Evolutionary conservation across 2,329 filamentous ascomycete genomes (phyloP), one percentile per base, ranked within the genome.

Genomic region (Hypoxylon sp.): DNA sequence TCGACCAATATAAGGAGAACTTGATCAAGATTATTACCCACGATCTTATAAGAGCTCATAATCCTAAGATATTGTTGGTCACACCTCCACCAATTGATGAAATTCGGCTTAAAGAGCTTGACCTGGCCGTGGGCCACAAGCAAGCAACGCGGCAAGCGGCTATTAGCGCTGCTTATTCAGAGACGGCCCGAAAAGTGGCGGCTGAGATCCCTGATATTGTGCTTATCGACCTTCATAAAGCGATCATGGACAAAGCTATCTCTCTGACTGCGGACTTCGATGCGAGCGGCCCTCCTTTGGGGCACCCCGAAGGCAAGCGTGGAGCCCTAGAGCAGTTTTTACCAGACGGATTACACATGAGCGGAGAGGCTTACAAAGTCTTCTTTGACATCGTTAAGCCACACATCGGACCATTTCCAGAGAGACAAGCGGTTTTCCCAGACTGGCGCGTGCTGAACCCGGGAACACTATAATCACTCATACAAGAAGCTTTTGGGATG

Each of bases 21-120:
- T 80, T 97, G 51, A 84, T 79, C 69, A 83, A 82, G 25, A 93
- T 98, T 72, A 81, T 97, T 74, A 88, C 84, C 2, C 93, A 98
- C 78, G 88, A 91, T 6, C 82, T 83, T 63, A 85, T 97, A 65
- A 79, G 80, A 62, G 89, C 88, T 5, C 94, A 98, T 75, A 84
- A 86, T 36, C 89, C 92, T 25, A 89, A 87, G 57, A 90, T 94
- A 60, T 84, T 98, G 48, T 82, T 98, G 5, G 85, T 98, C 51
- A 91, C 93, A 0, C 93, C 95, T 25, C 93, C 94, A 1, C 94
- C 94, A 0, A 80, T 97, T 55, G 91, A 97, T 74, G 91, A 97
- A 80, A 90, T 93, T 77, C 87, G 90, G 66, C 80, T 87, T 38
- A 82, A 83, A 57, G 76, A 76, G 67, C 78, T 84, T 34, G 86